Percentiles rank a stretch among this genome's conserved stretches.
Conservation (phyloP, 805 yeast species). For the Metschnikowia sp. region DNA sequence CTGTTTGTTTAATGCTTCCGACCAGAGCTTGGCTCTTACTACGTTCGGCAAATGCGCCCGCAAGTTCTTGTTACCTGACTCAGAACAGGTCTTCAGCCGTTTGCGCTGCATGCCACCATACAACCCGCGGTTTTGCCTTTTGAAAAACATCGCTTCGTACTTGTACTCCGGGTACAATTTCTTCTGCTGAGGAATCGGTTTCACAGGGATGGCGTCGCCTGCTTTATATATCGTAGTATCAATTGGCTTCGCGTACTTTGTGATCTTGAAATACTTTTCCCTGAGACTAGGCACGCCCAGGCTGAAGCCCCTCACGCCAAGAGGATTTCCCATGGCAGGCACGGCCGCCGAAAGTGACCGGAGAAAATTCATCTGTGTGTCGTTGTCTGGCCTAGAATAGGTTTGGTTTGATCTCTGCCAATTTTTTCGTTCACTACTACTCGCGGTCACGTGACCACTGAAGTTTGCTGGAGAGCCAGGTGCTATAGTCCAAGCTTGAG, state of each 20-base stretch:
- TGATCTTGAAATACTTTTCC: conserved; percentile 40
- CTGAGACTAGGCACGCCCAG: conserved; percentile 10
- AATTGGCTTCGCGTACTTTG: conserved; percentile 37
- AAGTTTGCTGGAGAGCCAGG: no score
- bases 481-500: no score
- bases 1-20: conserved; percentile 63
- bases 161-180: conserved; percentile 33
- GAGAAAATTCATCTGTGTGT: conserved; percentile 13
- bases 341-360: conserved; percentile 9
- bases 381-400: no score
- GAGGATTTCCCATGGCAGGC: not conserved
- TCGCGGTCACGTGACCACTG: not conserved
- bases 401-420: not conserved
- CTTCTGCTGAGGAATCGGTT: conserved; percentile 11
- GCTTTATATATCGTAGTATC: conserved; percentile 33
- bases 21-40: conserved; percentile 73
- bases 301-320: conserved; percentile 6
- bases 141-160: conserved; percentile 72
- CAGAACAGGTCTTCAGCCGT: conserved; percentile 76
- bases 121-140: conserved; percentile 82
- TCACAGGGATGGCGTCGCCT: conserved; percentile 31
- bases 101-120: conserved; percentile 85
- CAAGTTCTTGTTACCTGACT: conserved; percentile 68
- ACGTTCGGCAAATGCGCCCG: conserved; percentile 82
- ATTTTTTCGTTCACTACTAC: not conserved